phyloP scores from a whole-genome alignment of 768 basidiomycete species.

The Gloeostereum incarnatum region DNA sequence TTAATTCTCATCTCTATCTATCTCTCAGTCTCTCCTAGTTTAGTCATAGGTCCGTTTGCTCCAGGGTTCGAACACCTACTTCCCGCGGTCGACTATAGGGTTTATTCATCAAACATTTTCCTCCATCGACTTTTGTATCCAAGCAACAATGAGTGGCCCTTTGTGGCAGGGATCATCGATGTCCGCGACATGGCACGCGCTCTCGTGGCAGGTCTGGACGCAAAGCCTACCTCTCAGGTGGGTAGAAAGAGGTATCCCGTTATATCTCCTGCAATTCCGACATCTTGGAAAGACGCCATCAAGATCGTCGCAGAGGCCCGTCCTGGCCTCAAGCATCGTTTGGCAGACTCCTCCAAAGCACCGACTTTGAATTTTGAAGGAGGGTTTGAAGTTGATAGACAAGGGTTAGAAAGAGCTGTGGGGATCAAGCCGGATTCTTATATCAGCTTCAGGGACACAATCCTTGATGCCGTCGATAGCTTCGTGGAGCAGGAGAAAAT shows the following conservation, averaged over 20 bases:
- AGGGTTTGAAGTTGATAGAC: not conserved
- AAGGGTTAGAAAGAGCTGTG: not conserved
- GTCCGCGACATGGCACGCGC: conserved; percentile 12
- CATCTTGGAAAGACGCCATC: conserved; percentile 8
- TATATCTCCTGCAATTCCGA: conserved; percentile 2
- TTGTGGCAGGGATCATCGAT: conserved; percentile 8
- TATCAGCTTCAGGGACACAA: not conserved
- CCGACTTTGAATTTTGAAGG: conserved; percentile 2
- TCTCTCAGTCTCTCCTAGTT: conserved; percentile 14
- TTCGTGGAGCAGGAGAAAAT: not conserved
- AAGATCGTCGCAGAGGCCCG: conserved; percentile 6
- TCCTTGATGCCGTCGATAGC: not conserved
- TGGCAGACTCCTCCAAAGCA: conserved; percentile 5
- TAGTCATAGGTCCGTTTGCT: conserved; percentile 16
- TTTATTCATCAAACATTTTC: conserved; percentile 9
- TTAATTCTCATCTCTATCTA: not conserved
- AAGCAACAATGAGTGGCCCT: conserved; percentile 7
- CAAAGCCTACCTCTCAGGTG: conserved; percentile 3
- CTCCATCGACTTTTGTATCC: conserved; percentile 9
- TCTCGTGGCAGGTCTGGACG: conserved; percentile 10
- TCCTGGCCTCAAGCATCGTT: conserved; percentile 7
- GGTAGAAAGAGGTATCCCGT: conserved; percentile 7
- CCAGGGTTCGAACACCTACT: conserved; percentile 11
- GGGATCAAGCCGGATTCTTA: not conserved
- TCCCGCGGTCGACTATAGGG: conserved; percentile 7